A percentile compares a stretch with the other conserved stretches of the same genome.
Evolutionary conservation across 179 eudicot species (phyloP).

Genomic region (Vitellaria paradoxa): DNA sequence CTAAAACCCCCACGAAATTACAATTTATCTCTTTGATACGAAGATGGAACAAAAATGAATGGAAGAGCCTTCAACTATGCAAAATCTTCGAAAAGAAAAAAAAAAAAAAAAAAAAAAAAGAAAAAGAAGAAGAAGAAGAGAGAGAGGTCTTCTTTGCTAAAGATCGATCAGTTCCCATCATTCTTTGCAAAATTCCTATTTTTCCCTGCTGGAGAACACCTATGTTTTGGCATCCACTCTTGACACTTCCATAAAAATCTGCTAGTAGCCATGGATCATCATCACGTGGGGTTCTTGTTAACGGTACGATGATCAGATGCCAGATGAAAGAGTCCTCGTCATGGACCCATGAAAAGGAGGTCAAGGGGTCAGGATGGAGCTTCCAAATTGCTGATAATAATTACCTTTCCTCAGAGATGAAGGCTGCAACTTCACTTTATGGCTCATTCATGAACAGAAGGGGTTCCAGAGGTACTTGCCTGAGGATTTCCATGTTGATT

Average conservation of each 20-base stretch:
- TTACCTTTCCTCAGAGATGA: neutral
- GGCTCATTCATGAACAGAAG: neutral
- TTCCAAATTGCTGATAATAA: neutral
- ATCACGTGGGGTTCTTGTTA: constrained; percentile 11
- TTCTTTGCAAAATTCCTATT: constrained; percentile 41
- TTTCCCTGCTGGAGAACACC: constrained; percentile 15
- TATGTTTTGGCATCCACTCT: constrained; percentile 12
- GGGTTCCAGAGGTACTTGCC: constrained; percentile 55
- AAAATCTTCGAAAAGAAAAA: constrained; percentile 15
- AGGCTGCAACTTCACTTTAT: neutral
- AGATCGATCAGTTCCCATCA: constrained; percentile 17
- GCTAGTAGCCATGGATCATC: neutral
- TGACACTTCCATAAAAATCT: constrained; percentile 10
- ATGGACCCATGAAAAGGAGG: constrained; percentile 9
- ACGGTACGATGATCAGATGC: neutral
- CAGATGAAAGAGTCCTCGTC: constrained; percentile 6
- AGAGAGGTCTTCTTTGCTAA: constrained; percentile 12
- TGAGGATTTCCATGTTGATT: constrained; percentile 71
- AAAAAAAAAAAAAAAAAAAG: neutral
- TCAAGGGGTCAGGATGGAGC: neutral
- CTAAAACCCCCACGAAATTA: constrained; percentile 29
- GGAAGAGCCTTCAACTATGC: constrained; percentile 27
- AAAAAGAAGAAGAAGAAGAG: neutral
- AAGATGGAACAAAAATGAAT: constrained; percentile 24
- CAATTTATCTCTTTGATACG: constrained; percentile 19